Conservation (phyloP, 352 stramenopile species). For the Globisporangium spinosum region DNA sequence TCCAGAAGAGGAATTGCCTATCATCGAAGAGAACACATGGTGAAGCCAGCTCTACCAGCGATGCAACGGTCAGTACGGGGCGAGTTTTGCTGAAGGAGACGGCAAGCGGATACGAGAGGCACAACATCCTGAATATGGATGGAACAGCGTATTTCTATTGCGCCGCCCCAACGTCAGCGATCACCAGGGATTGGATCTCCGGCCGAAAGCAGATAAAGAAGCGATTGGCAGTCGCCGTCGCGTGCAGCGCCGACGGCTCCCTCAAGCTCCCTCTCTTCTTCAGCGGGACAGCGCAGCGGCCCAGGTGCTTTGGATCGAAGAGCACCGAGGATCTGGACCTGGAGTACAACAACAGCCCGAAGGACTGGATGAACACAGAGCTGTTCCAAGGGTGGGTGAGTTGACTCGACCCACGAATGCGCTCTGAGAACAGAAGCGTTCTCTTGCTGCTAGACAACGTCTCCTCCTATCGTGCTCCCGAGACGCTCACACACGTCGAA, state of each 20-base stretch:
- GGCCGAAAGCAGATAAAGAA: constrained; percentile 5
- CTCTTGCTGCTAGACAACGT: constrained; percentile 4
- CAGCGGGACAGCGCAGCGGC: background rate
- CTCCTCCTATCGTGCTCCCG: background rate
- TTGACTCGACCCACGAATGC: background rate
- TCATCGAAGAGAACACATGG: constrained; percentile 4
- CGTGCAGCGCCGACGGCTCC: constrained; percentile 4
- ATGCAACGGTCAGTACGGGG: background rate
- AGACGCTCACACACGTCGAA: background rate
- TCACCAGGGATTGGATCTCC: background rate
- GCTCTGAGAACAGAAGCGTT: background rate
- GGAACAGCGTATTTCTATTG: constrained; percentile 9
- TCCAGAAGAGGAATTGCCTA: background rate
- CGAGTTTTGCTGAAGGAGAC: background rate
- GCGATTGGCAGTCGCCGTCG: background rate
- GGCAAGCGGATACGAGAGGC: constrained; percentile 5
- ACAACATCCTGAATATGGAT: constrained; percentile 11
- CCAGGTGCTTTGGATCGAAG: background rate
- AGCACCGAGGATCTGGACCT: background rate
- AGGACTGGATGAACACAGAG: constrained; percentile 7
- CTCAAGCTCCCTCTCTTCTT: background rate
- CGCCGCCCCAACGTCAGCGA: background rate
- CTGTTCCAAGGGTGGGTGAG: background rate
- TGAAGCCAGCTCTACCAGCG: background rate
- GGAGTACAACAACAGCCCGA: background rate